Evolutionary conservation across 495 filamentous ascomycete species (phyloP).

Genomic region (Apiosordaria backusii): DNA sequence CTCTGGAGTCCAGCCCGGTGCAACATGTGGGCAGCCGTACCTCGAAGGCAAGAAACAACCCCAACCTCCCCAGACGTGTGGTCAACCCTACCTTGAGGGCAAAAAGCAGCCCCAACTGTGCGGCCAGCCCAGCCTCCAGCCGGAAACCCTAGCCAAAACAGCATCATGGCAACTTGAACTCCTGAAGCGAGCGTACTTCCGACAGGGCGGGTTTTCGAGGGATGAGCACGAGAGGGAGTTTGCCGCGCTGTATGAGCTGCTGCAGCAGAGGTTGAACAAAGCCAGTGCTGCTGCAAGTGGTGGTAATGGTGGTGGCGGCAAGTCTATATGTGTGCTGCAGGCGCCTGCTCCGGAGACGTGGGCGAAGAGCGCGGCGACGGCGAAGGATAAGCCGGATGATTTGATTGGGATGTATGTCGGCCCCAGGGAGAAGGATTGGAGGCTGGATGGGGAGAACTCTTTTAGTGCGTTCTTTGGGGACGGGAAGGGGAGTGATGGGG

Average conservation of each 20-base stretch:
- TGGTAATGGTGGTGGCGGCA: not conserved
- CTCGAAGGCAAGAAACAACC: not conserved
- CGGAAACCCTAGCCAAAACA: constrained; percentile 39
- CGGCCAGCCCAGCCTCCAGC: constrained; percentile 27
- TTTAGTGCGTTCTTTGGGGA: not conserved
- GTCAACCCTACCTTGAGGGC: not conserved
- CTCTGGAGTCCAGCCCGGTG: constrained; percentile 3
- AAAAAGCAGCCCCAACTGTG: not conserved
- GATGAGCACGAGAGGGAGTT: constrained; percentile 30
- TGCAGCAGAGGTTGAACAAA: constrained; percentile 16
- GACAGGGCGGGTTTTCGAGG: constrained; percentile 30
- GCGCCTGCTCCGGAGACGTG: constrained; percentile 20
- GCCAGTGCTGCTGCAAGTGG: not conserved
- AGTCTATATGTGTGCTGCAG: not conserved
- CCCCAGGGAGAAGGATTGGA: constrained; percentile 24
- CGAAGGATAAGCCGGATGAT: constrained; percentile 23
- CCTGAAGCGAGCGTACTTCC: constrained; percentile 43
- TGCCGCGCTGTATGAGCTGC: constrained; percentile 14
- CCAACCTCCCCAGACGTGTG: not conserved
- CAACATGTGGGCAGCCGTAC: not conserved
- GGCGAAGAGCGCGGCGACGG: constrained; percentile 12
- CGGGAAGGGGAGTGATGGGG: constrained; percentile 4
- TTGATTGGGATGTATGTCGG: constrained; percentile 27
- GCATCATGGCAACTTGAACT: constrained; percentile 49
- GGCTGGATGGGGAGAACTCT: constrained; percentile 2